Base-by-base conservation (phyloP, 371 early-diverging fungal species). In the Circinella minor region DNA sequence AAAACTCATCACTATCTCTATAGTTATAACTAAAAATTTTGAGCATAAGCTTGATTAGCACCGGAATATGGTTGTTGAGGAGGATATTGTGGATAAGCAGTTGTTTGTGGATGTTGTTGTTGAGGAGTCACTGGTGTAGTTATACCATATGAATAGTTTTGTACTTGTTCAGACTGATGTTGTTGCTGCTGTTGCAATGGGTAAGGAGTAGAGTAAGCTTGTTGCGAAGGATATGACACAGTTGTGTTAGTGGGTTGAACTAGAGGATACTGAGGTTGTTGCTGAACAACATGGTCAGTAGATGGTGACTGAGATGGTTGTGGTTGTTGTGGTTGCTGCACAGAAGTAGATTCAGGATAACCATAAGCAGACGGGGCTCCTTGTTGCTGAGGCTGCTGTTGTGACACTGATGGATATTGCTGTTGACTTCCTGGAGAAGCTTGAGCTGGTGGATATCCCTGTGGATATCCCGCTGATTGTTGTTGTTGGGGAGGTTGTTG, bases 401-500 rank as follows among this genome's bases (percentile, higher is more conserved):
- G 66, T 17, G 18, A 37, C 37, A n/a, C 39, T 10, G 43, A 47
- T 20, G 63, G 48, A 57, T 57, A 57, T n/a, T 57, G 57, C 18
- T 66, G 66, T 20, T 66, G 59, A 39, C 37, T 36, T 34, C 43
- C 43, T 11, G 66, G 55, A 20, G 59, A 66, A 38, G 66, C 27
- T 37, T 43, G 43, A n/a, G 20, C 57, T 5, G 57, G 68, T 36
- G 63, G 68, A 51, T 59, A 63, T 68, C n/a, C 18, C 59, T 63
- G 65, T 64, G 64, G 72, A 20, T 57, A 59, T 46, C 48, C 51
- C 14, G 51, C 15, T 14, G 51, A 15, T 11, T 67, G 68, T 46
- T 64, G 68, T 43, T 66, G 71, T 37, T 68, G 68, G 13, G 43
- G 63, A 36, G 43, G 69, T 51, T 57, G 68, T 37, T 74, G 70